Conservation (phyloP, 768 basidiomycete species). For the Gelatoporia subvermispora region DNA sequence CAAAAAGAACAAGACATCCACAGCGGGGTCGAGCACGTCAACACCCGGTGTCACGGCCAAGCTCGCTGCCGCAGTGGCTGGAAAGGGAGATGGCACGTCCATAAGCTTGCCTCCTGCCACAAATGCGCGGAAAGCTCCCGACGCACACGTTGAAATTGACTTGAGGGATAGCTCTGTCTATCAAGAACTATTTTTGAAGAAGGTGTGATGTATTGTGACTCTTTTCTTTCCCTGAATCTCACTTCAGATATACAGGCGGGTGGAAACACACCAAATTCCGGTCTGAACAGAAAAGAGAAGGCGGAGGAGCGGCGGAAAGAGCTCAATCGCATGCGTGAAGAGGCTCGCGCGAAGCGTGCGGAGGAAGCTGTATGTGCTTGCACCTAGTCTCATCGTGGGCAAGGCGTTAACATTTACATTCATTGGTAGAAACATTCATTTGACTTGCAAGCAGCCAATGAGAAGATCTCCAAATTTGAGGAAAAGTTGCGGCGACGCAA, state of each 20-base stretch:
- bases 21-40: conserved; percentile 17
- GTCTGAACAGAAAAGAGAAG: conserved; percentile 46
- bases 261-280: conserved; percentile 19
- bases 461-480: conserved; percentile 54
- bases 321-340: conserved; percentile 64
- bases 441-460: conserved; percentile 22
- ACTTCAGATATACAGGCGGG: conserved; percentile 13
- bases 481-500: conserved; percentile 44
- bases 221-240: not conserved
- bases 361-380: conserved; percentile 46
- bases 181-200: conserved; percentile 46
- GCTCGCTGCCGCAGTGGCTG: conserved; percentile 14
- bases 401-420: not conserved
- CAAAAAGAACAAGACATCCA: conserved; percentile 53
- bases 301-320: conserved; percentile 71
- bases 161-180: conserved; percentile 61
- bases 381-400: conserved; percentile 22
- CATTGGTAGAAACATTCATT: conserved; percentile 18
- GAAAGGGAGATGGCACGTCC: conserved; percentile 9
- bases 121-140: conserved; percentile 13
- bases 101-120: conserved; percentile 11
- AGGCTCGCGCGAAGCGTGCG: conserved; percentile 52
- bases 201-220: conserved; percentile 11
- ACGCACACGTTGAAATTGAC: conserved; percentile 48
- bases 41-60: conserved; percentile 22